These are phyloP conservation scores for Alternaria consortialis DNA, from an alignment of 2,329 filamentous ascomycete species.

Conservation along the genomic window DNA sequence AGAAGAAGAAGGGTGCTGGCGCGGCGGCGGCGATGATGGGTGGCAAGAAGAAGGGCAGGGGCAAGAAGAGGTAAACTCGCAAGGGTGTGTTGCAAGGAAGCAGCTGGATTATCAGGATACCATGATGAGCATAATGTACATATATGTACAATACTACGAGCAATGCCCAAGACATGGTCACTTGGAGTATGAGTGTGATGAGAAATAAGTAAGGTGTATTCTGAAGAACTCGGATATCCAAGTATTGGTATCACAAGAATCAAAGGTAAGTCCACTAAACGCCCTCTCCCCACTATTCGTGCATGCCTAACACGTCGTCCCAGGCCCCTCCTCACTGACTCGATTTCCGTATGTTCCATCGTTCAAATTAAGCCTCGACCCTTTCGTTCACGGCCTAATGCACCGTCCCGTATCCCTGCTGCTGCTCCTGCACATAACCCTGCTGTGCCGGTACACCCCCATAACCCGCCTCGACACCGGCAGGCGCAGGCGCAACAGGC, in stretches of 20 bases:
- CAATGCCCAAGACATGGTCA: slow-evolving; percentile 2
- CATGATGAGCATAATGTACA: slow-evolving; percentile 11
- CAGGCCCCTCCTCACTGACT: background rate
- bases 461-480: slow-evolving; percentile 10
- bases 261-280: background rate
- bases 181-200: background rate
- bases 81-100: background rate
- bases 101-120: background rate
- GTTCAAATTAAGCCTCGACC: background rate
- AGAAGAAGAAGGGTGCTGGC: slow-evolving; percentile 40
- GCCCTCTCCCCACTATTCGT: background rate
- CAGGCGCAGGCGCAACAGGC: slow-evolving; percentile 1
- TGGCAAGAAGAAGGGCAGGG: slow-evolving; percentile 41
- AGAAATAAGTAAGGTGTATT: background rate
- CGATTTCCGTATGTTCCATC: background rate
- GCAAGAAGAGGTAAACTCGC: slow-evolving; percentile 41
- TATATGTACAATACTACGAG: slow-evolving; percentile 15
- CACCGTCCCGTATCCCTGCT: slow-evolving; percentile 22
- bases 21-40: slow-evolving; percentile 33
- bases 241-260: slow-evolving; percentile 1
- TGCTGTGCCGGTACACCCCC: slow-evolving; percentile 14
- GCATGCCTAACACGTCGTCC: background rate
- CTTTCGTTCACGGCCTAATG: slow-evolving; percentile 3
- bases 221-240: background rate
- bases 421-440: slow-evolving; percentile 13